These are phyloP conservation scores for Papilionanthe hybrid DNA, from an alignment of 116 monocot species.

Conservation along the genomic window DNA sequence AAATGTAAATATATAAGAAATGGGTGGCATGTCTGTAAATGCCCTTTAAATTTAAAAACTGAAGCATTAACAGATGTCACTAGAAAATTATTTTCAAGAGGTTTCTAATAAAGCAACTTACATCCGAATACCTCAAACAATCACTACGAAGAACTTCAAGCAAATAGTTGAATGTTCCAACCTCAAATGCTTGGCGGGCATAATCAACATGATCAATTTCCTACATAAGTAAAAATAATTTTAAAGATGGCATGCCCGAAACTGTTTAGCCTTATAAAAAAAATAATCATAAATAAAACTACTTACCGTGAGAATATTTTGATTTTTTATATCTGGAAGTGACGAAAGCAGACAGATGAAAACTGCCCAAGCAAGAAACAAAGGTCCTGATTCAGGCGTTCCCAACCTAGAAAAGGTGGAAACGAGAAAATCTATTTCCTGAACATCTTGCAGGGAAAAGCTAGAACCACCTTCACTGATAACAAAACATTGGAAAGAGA, in stretches of 20 bases:
- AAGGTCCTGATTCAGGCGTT: slow-evolving; percentile 56
- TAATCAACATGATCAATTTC: slow-evolving; percentile 81
- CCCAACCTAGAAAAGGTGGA: slow-evolving; percentile 50
- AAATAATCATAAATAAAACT: neutral
- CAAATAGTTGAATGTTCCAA: slow-evolving; percentile 55
- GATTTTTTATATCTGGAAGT: slow-evolving; percentile 49
- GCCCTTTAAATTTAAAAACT: neutral
- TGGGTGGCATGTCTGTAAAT: no score
- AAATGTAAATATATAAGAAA: no score
- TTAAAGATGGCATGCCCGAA: neutral
- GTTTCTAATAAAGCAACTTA: slow-evolving; percentile 29
- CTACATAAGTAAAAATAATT: slow-evolving; percentile 30
- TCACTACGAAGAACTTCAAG: slow-evolving; percentile 50
- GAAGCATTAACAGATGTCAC: neutral
- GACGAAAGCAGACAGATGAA: slow-evolving; percentile 69
- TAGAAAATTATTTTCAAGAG: neutral
- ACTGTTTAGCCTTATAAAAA: neutral
- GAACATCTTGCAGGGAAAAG: slow-evolving; percentile 64
- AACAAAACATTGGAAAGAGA: slow-evolving; percentile 1
- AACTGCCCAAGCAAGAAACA: slow-evolving; percentile 88
- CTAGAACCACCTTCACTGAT: slow-evolving; percentile 37
- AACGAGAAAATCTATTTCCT: slow-evolving; percentile 73
- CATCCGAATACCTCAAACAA: slow-evolving; percentile 68
- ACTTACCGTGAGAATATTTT: slow-evolving; percentile 34
- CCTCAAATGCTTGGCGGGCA: slow-evolving; percentile 64